A percentile compares a stretch with the other conserved stretches of the same genome.
These are phyloP conservation scores for Xylaria intraflava DNA, from an alignment of 495 filamentous ascomycete species.

Conservation along the genomic window DNA sequence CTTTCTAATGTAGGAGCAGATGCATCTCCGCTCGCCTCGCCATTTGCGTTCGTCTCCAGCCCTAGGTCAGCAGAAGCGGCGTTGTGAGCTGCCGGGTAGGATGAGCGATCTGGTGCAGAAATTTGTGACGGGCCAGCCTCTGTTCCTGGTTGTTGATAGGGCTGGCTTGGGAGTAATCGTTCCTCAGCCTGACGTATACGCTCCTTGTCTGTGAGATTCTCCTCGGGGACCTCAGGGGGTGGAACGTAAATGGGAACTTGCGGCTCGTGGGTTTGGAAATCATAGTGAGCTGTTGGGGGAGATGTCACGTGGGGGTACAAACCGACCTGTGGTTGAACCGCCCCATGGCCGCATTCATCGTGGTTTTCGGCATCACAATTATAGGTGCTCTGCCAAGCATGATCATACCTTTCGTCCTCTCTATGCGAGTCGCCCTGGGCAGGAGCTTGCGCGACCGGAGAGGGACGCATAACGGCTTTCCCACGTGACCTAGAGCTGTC, in stretches of 20 bases:
- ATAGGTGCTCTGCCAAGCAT: slow-evolving; percentile 26
- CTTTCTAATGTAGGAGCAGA: slow-evolving; percentile 45
- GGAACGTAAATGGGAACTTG: slow-evolving; percentile 40
- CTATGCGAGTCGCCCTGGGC: slow-evolving; percentile 7
- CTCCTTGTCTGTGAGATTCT: slow-evolving; percentile 61
- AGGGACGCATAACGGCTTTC: slow-evolving; percentile 36
- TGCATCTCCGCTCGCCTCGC: slow-evolving; percentile 20
- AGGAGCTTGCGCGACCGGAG: slow-evolving; percentile 21
- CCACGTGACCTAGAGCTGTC: slow-evolving; percentile 62
- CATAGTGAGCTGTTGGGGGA: slow-evolving; percentile 25
- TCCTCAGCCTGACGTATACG: slow-evolving; percentile 61
- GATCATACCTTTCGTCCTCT: slow-evolving; percentile 24
- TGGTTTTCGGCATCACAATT: slow-evolving; percentile 25
- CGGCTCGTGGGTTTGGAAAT: slow-evolving; percentile 18
- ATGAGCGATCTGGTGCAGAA: slow-evolving; percentile 14
- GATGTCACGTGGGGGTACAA: slow-evolving; percentile 21
- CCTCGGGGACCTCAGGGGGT: slow-evolving; percentile 45
- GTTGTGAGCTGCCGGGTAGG: slow-evolving; percentile 26
- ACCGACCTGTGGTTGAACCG: slow-evolving; percentile 15
- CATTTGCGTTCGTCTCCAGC: not conserved
- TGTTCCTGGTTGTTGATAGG: slow-evolving; percentile 37
- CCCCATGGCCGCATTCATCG: slow-evolving; percentile 13
- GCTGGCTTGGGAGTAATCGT: slow-evolving; percentile 63
- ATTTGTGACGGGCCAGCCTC: slow-evolving; percentile 45
- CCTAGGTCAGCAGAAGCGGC: slow-evolving; percentile 25